A percentile compares a stretch with the other conserved stretches of the same genome.
phyloP scores from a whole-genome alignment of 176 grass and related monocot genomes.

The Chloris gayana region DNA sequence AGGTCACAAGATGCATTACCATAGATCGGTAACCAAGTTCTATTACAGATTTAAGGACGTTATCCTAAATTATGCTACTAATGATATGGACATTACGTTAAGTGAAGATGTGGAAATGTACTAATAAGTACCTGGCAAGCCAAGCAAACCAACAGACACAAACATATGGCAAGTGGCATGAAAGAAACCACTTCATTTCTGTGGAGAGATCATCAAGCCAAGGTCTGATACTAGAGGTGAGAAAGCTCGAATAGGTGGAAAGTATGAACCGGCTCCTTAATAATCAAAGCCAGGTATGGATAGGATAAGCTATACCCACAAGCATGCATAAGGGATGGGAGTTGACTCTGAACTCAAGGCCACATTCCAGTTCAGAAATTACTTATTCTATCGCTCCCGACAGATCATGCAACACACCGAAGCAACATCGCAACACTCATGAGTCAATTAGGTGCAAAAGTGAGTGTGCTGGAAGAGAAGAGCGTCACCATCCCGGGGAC shows the following conservation, averaged over 20 bases:
- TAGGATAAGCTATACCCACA: background rate
- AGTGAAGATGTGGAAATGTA: background rate
- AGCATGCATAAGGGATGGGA: background rate
- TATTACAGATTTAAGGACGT: background rate
- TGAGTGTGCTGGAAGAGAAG: background rate
- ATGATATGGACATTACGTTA: background rate
- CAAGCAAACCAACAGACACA: no score
- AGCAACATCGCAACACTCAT: background rate
- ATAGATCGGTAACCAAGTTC: background rate
- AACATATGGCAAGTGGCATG: no score
- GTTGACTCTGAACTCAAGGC: background rate
- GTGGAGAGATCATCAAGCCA: no score
- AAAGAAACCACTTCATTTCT: no score
- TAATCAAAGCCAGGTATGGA: background rate
- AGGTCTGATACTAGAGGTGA: background rate
- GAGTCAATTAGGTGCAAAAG: background rate
- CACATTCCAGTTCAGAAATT: background rate
- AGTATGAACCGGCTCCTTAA: background rate
- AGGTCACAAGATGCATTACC: background rate
- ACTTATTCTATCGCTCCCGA: background rate
- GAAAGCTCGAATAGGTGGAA: background rate
- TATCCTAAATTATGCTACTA: background rate
- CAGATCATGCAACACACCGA: background rate
- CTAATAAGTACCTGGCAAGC: no score
- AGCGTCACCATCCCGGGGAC: conserved; percentile 59